Conservation (phyloP, 345 rosid species). For the Eucalyptus tenuipes region DNA sequence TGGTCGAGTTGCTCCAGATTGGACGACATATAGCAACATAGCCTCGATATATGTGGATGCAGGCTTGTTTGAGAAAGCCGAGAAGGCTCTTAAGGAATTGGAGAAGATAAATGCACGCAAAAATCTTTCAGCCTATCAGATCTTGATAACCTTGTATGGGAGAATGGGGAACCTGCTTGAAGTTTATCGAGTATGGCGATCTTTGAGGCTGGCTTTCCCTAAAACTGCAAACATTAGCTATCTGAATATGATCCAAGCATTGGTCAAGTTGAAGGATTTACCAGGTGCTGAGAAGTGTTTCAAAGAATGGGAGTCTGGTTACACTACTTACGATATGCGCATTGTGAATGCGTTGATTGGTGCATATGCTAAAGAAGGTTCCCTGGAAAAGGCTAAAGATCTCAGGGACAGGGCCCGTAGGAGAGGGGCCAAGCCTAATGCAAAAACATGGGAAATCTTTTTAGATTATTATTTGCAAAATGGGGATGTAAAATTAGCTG, state of each 20-base stretch:
- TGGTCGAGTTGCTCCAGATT: conserved; percentile 70
- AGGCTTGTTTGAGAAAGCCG: conserved; percentile 54
- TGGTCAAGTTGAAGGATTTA: conserved; percentile 76
- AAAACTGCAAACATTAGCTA: conserved; percentile 70
- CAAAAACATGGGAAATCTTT: conserved; percentile 81
- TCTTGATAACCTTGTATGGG: conserved; percentile 72
- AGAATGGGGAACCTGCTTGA: conserved; percentile 53
- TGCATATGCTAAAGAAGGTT: conserved; percentile 53
- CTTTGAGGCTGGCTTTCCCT: conserved; percentile 69
- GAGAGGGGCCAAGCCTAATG: conserved; percentile 66
- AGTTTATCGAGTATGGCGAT: conserved; percentile 90
- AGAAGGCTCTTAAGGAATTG: conserved; percentile 67
- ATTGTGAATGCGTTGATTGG: conserved; percentile 58
- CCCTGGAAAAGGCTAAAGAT: conserved; percentile 52
- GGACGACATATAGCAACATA: conserved; percentile 90
- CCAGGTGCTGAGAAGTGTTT: conserved; percentile 89
- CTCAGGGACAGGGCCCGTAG: conserved; percentile 53
- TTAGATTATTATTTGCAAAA: conserved; percentile 47
- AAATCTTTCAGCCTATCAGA: conserved; percentile 69
- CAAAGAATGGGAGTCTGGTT: conserved; percentile 72
- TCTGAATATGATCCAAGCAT: conserved; percentile 85
- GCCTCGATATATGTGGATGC: conserved; percentile 78
- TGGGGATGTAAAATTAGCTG: conserved; percentile 39
- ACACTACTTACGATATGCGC: conserved; percentile 64
- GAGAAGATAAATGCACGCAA: conserved; percentile 40